Evolutionary conservation across 495 filamentous ascomycete genomes (phyloP).

Genomic region (Penicillium lagena): DNA sequence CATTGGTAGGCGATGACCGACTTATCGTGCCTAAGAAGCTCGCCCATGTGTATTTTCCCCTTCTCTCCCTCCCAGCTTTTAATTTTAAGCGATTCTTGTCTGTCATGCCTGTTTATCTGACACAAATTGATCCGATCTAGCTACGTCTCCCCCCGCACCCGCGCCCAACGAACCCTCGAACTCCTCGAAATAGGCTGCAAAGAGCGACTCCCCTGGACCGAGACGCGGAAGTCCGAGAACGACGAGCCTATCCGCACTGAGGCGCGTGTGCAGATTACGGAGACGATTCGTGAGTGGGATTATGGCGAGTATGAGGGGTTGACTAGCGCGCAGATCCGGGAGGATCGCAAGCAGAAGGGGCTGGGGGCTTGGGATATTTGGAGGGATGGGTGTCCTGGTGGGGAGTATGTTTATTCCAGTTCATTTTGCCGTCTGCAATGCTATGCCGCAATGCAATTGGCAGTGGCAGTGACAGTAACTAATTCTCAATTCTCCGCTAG

Average conservation of each 20-base stretch:
- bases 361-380: conserved; percentile 69
- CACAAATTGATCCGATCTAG: conserved; percentile 21
- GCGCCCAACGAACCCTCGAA: conserved; percentile 82
- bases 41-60: conserved; percentile 56
- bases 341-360: conserved; percentile 37
- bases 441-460: not conserved
- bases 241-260: conserved; percentile 41
- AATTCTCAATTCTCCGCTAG: conserved; percentile 17
- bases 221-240: conserved; percentile 27
- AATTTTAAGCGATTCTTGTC: not conserved
- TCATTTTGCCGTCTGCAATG: not conserved
- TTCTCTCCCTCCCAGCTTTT: not conserved
- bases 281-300: conserved; percentile 88
- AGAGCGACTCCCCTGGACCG: conserved; percentile 49
- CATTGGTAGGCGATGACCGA: conserved; percentile 76
- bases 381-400: conserved; percentile 69
- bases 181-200: conserved; percentile 60
- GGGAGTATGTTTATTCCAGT: conserved; percentile 44
- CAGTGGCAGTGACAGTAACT: not conserved
- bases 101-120: not conserved
- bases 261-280: conserved; percentile 58
- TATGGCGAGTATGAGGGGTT: conserved; percentile 95
- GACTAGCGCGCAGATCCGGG: conserved; percentile 64
- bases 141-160: conserved; percentile 81
- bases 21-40: conserved; percentile 81